Evolutionary conservation across 140 eudicot genomes (phyloP).

Genomic region (Artemisia princeps): DNA sequence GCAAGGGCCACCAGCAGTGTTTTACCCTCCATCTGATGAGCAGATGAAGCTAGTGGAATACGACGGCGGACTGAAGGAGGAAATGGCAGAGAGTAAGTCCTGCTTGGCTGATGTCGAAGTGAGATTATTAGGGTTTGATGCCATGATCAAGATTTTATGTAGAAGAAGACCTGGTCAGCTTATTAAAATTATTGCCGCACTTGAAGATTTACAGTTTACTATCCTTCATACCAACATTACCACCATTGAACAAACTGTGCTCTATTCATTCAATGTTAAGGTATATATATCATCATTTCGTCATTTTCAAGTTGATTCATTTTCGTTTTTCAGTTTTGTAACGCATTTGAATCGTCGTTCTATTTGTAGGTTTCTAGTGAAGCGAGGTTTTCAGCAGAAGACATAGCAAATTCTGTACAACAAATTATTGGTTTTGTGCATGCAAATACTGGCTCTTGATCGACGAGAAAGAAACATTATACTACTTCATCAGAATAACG

Average conservation of each 20-base stretch:
- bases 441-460: constrained; percentile 42
- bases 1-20: constrained; percentile 36
- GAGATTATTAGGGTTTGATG: constrained; percentile 77
- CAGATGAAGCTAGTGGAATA: constrained; percentile 41
- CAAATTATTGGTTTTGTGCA: constrained; percentile 72
- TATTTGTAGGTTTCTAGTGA: constrained; percentile 56
- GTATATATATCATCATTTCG: constrained; percentile 23
- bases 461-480: not conserved
- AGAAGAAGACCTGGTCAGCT: constrained; percentile 89
- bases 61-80: constrained; percentile 55
- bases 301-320: not conserved
- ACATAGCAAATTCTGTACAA: constrained; percentile 75
- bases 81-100: constrained; percentile 85
- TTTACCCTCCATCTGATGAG: constrained; percentile 35
- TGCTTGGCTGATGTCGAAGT: constrained; percentile 86
- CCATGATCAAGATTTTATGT: constrained; percentile 79
- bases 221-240: constrained; percentile 89
- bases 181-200: constrained; percentile 64
- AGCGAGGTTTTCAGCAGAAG: constrained; percentile 68
- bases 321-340: not conserved
- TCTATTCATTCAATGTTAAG: constrained; percentile 89
- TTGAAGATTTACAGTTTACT: constrained; percentile 77
- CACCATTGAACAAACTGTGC: constrained; percentile 92
- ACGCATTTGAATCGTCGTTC: not conserved
- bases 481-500: no score